Conservation (phyloP, 495 filamentous ascomycete species). For the Penicillium bovifimosum region DNA sequence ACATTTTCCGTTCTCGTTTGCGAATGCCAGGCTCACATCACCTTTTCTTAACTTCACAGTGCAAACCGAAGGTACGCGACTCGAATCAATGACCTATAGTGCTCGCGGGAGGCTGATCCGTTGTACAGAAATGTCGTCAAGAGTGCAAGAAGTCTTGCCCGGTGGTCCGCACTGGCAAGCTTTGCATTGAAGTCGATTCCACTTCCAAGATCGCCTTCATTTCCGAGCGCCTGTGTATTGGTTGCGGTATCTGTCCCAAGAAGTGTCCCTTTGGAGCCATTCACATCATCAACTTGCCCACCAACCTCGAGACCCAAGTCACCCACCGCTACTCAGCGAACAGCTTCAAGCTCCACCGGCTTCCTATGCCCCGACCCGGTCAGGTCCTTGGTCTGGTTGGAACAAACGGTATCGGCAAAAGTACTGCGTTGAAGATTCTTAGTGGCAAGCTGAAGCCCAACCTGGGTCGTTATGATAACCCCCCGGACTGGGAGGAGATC, state of each 20-base stretch:
- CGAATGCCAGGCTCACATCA: conserved; percentile 28
- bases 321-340: conserved; percentile 98
- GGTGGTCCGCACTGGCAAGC: conserved; percentile 94
- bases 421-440: conserved; percentile 94
- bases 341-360: conserved; percentile 97
- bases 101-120: conserved; percentile 10
- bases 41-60: conserved; percentile 47
- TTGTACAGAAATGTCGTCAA: conserved; percentile 83
- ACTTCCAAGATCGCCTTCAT: conserved; percentile 97
- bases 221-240: conserved; percentile 89
- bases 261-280: conserved; percentile 99
- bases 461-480: conserved; percentile 88
- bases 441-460: conserved; percentile 98
- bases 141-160: conserved; percentile 99
- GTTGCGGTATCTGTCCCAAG: conserved; percentile 98
- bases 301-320: conserved; percentile 94
- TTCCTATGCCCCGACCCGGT: conserved; percentile 91
- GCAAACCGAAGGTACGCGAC: conserved; percentile 84
- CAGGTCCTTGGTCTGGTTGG: conserved; percentile 96
- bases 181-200: conserved; percentile 89
- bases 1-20: conserved; percentile 8
- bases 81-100: not conserved
- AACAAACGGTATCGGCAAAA: conserved; percentile 99
- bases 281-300: conserved; percentile 98
- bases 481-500: conserved; percentile 98